Base-by-base conservation (phyloP, 2,329 filamentous ascomycete species). In the Venturia pyrina region DNA sequence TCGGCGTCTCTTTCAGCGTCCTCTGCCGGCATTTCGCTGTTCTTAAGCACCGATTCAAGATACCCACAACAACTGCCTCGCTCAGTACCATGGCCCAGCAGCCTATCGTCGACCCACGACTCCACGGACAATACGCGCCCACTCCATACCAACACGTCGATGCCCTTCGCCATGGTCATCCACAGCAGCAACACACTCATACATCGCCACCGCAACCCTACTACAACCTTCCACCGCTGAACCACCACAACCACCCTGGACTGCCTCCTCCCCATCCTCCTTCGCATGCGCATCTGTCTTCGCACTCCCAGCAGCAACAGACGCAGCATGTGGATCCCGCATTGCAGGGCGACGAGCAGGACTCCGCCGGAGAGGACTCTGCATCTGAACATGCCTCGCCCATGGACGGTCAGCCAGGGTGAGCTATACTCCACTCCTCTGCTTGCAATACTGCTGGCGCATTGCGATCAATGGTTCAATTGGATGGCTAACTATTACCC, bases 311-410 rank as follows among this genome's bases (percentile, higher is more conserved):
- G 43, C 60, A 62, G 8, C 60, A 62, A 28, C 60, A 43, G 2
- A 40, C 32, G n/a, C 60, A 62, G 28, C 60, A 62, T 43, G 60
- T 62, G 37, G 60, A 62, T 44, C 60, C 60, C 6, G 60, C 60
- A 7, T 28, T 62, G 43, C 40, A 62, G 37, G 40, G 15, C 60
- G 60, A 43, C 60, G 53, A 59, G 32, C 53, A 59, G 17, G 53
- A 59, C 32, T 59, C 53, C 15, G 53, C 13, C 28, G 53, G 2
- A 4, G 60, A 62, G 2, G 60, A 62, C 15, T 62, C 60, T n/a
- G 60, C 15, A 19, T 46, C 37, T 46, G 60, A 62, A 46, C 37
- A 46, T 46, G 37, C 60, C 37, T 28, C 34, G 17, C 60, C 60
- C 19, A 62, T 19, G 21, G 60, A 43, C 24, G n/a, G 60, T 44